Evolutionary conservation across 73 alveolate species (phyloP).

Genomic region (Loxodes magnus): DNA sequence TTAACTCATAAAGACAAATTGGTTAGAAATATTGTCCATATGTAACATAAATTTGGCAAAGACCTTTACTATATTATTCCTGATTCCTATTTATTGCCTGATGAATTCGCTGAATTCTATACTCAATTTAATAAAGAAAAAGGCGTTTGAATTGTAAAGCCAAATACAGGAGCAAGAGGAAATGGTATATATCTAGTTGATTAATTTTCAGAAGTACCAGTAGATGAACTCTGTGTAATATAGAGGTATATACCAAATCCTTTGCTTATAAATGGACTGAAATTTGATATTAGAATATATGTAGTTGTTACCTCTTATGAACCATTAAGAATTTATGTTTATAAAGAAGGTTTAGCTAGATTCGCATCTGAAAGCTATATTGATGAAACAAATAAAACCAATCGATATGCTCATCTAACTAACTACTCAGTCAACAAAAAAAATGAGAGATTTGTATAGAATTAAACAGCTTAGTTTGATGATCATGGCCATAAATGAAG

Average conservation of each 20-base stretch:
- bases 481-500: constrained; percentile 75
- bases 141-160: constrained; percentile 55
- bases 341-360: constrained; percentile 82
- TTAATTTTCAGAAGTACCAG: constrained; percentile 70
- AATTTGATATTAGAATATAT: constrained; percentile 79
- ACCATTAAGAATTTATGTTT: constrained; percentile 78
- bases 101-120: constrained; percentile 37
- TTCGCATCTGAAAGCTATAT: constrained; percentile 68
- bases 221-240: constrained; percentile 44
- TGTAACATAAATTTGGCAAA: constrained; percentile 39
- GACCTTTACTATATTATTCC: constrained; percentile 57
- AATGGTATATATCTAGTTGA: constrained; percentile 61
- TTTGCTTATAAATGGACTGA: constrained; percentile 64
- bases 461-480: constrained; percentile 57
- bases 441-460: constrained; percentile 58
- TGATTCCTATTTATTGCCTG: constrained; percentile 51
- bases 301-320: constrained; percentile 74
- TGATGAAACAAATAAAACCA: constrained; percentile 38
- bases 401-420: constrained; percentile 78
- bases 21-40: constrained; percentile 30
- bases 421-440: constrained; percentile 82
- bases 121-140: constrained; percentile 26
- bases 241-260: constrained; percentile 74
- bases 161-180: constrained; percentile 66
- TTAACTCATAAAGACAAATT: constrained; percentile 56